Evolutionary conservation across 2,329 filamentous ascomycete genomes (phyloP), one percentile per base, ranked within the genome.

Genomic region (Fusarium austroafricanum): DNA sequence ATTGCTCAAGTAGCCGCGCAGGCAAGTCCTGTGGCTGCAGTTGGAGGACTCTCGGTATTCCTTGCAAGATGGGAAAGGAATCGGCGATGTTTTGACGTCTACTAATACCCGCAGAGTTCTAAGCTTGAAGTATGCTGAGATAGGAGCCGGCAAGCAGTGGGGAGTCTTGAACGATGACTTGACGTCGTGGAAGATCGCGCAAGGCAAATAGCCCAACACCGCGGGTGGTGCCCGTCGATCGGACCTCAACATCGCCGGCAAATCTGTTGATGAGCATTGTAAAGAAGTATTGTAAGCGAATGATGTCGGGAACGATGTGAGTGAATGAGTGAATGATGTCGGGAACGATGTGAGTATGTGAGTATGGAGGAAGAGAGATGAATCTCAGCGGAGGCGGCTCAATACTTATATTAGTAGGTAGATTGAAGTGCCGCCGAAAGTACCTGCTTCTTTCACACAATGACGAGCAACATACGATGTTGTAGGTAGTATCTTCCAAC

Each of bases 171-270:
- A 75, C 68, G 28, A 77, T 69, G 3, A 2, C 50, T 17, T 55
- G 26, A 20, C 46, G 20, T 6, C 11, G n/a, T 5, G 23, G 23
- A 11, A 75, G 39, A 7, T 68, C n/a, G 2, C 7, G 46, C 1
- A 2, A 37, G 6, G 71, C 68, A 51, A 71, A 73, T 9, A 77
- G 40, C 11, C 76, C 76, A 8, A 15, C 29, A 5, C 61, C 54
- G 2, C 61, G 64, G 6, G 17, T 9, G 4, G 39, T 58, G 2
- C 14, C 5, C 2, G 69, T 71, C 1, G 64, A 3, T 9, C 15
- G 26, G 29, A 75, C 55, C 2, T 10, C 9, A 15, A 73, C 38
- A 15, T 15, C 12, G 4, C 3, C 14, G 12, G 21, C 21, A 23
- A 23, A 23, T 4, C 6, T 23, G 21, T 23, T 23, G 21, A 6